Conservation (phyloP, 352 stramenopile species). For the Phytophthora cryptogea region DNA sequence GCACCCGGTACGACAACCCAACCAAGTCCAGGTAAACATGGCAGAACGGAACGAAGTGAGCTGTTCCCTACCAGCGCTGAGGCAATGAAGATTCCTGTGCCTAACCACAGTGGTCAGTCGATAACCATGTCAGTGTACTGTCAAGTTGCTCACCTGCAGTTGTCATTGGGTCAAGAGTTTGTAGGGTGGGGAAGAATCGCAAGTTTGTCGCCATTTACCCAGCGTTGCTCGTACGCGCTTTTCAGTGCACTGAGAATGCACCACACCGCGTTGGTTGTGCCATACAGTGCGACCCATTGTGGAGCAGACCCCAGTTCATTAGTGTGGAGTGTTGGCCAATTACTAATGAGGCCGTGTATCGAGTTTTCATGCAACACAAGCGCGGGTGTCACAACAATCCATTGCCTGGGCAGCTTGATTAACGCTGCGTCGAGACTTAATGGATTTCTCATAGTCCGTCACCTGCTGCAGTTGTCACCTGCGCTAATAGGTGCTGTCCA, state of each 20-base stretch:
- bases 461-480: conserved; percentile 21
- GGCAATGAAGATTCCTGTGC: conserved; percentile 2
- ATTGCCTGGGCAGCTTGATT: conserved; percentile 17
- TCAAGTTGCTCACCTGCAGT: conserved; percentile 44
- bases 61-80: conserved; percentile 19
- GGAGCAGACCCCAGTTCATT: conserved; percentile 10
- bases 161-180: conserved; percentile 57
- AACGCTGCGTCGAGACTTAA: conserved; percentile 19
- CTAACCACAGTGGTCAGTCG: conserved; percentile 10
- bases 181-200: conserved; percentile 37
- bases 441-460: conserved; percentile 29
- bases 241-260: conserved; percentile 43
- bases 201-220: conserved; percentile 50
- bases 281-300: conserved; percentile 15
- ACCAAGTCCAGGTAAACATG: conserved; percentile 13
- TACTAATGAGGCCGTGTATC: conserved; percentile 42
- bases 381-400: conserved; percentile 6
- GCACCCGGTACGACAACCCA: conserved; percentile 1
- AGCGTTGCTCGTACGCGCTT: conserved; percentile 55
- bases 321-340: conserved; percentile 31
- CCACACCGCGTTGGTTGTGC: conserved; percentile 34
- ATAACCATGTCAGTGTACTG: conserved; percentile 25
- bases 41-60: conserved; percentile 21
- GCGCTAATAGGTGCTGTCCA: conserved; percentile 11
- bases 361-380: conserved; percentile 28